A percentile compares a stretch with the other conserved stretches of the same genome.
Evolutionary conservation across 2,329 filamentous ascomycete species (phyloP).

Genomic region (Neopestalotiopsis sp.): DNA sequence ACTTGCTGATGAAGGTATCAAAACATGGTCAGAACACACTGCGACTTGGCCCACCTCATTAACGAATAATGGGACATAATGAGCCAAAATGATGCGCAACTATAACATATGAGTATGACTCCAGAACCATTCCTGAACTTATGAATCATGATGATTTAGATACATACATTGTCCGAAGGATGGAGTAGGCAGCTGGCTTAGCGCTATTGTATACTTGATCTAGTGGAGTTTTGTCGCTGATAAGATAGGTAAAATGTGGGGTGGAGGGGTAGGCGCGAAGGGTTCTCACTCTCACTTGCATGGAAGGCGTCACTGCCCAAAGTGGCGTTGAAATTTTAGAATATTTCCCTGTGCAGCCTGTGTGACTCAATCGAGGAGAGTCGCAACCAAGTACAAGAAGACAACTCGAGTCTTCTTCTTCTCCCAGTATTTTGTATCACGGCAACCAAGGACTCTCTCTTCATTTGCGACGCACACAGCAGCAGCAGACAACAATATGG

Average conservation of each 20-base stretch:
- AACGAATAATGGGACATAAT: not conserved
- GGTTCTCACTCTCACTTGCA: not conserved
- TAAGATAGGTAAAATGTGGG: slow-evolving; percentile 8
- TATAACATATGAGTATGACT: not conserved
- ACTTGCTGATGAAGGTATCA: too few relatives aligned
- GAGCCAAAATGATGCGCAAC: not conserved
- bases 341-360: not conserved
- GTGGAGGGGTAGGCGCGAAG: slow-evolving; percentile 13
- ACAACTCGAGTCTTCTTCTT: not conserved
- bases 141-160: too few relatives aligned
- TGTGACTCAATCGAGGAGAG: not conserved
- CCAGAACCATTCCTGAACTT: not conserved
- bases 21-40: too few relatives aligned
- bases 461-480: not conserved
- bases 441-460: not conserved
- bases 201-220: not conserved
- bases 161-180: too few relatives aligned
- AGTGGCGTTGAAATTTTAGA: slow-evolving; percentile 16
- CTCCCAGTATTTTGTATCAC: not conserved
- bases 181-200: not conserved
- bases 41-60: too few relatives aligned
- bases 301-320: slow-evolving; percentile 13
- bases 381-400: slow-evolving; percentile 1
- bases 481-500: not conserved
- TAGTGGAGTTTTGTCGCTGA: not conserved